Percentiles rank a stretch among this genome's conserved stretches.
These are phyloP conservation scores for Coffea canephora DNA, from an alignment of 257 asterid species.

Conservation along the genomic window DNA sequence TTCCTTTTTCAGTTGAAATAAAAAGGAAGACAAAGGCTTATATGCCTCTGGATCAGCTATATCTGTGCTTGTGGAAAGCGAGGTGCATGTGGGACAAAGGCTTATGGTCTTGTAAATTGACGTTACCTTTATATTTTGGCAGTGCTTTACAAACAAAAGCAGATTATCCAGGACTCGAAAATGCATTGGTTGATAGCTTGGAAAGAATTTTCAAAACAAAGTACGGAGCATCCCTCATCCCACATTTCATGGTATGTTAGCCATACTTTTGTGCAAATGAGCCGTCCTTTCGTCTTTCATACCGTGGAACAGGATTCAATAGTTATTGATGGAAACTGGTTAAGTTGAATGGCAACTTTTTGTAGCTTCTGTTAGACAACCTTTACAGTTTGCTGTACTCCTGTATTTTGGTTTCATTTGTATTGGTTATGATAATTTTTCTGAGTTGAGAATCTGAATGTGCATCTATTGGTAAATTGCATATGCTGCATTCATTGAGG, in stretches of 20 bases:
- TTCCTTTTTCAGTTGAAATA: too few relatives aligned
- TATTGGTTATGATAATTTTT: not conserved
- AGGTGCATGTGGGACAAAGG: not conserved
- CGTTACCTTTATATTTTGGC: constrained; percentile 20
- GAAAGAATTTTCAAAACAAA: constrained; percentile 80
- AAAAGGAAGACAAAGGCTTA: not conserved
- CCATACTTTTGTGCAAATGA: not conserved
- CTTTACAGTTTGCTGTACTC: too few relatives aligned
- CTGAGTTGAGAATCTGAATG: not conserved
- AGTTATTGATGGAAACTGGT: not conserved
- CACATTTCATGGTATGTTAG: constrained; percentile 72
- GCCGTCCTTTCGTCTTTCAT: not conserved
- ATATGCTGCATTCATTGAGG: not conserved
- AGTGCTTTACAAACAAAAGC: constrained; percentile 80
- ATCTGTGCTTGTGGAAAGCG: not conserved
- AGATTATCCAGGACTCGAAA: constrained; percentile 75
- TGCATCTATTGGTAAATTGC: not conserved
- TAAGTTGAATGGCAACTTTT: not conserved
- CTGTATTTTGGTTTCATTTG: not conserved
- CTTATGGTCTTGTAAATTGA: not conserved
- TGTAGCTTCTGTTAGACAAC: not conserved
- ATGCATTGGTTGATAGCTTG: constrained; percentile 65
- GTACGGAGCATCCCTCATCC: constrained; percentile 88
- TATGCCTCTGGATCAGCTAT: not conserved
- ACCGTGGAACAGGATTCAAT: not conserved